Conservation (phyloP, 768 basidiomycete genomes). For the Zangia roseola region DNA sequence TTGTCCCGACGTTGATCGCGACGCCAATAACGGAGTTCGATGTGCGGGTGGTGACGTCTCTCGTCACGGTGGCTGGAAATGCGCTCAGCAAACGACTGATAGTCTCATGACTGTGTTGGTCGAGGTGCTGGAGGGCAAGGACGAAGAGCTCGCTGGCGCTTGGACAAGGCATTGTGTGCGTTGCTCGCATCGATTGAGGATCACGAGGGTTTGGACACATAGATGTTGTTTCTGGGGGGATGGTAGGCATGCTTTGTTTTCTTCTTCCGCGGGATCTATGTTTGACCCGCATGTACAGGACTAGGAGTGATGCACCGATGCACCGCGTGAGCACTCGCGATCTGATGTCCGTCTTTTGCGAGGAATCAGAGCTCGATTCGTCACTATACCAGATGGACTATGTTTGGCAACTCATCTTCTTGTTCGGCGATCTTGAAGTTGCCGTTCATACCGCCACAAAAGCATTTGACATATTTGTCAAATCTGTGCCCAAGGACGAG, state of each 20-base stretch:
- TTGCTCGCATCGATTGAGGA: slow-evolving; percentile 80
- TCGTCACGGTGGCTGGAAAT: slow-evolving; percentile 87
- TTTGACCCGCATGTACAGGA: slow-evolving; percentile 46
- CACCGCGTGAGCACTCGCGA: slow-evolving; percentile 79
- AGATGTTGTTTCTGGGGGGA: slow-evolving; percentile 86
- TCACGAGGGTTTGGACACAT: no score
- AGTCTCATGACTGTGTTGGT: no score
- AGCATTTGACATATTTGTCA: slow-evolving; percentile 85
- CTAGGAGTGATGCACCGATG: slow-evolving; percentile 66
- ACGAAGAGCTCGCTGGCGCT: slow-evolving; percentile 70
- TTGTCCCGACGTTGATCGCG: slow-evolving; percentile 90
- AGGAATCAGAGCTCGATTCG: slow-evolving; percentile 76
- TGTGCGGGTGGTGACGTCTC: slow-evolving; percentile 87
- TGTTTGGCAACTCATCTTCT: slow-evolving; percentile 86
- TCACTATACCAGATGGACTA: slow-evolving; percentile 90
- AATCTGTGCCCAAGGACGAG: slow-evolving; percentile 89
- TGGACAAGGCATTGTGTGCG: slow-evolving; percentile 73
- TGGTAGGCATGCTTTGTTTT: slow-evolving; percentile 57
- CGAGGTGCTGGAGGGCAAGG: no score
- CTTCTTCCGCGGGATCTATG: background rate
- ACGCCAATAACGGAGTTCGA: slow-evolving; percentile 95
- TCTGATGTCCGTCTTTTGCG: slow-evolving; percentile 80
- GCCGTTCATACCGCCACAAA: slow-evolving; percentile 76
- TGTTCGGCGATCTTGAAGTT: slow-evolving; percentile 76
- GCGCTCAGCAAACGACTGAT: slow-evolving; percentile 84